Evolutionary conservation across 2,329 filamentous ascomycete species (phyloP), one percentile per base, ranked within the genome.

Genomic region (Cytospora piceae): DNA sequence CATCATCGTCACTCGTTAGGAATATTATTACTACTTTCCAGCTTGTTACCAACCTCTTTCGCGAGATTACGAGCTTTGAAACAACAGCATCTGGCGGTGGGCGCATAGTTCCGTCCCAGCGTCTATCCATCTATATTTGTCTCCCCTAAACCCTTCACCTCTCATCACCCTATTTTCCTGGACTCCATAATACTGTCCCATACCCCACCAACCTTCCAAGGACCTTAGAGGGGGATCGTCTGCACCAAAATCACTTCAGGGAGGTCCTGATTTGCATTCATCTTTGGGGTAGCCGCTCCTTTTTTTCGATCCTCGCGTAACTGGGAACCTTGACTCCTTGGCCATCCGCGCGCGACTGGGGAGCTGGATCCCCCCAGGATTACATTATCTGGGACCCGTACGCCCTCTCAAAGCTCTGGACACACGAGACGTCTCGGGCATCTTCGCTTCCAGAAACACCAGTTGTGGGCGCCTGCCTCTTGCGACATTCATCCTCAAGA

Each of bases 171-270:
- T 49, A 49, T 24, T 49, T 49, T 24, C 46, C 24, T 14, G 2
- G 46, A 49, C 46, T n/a, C 46, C 46, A 49, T 49, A 49, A 49
- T 24, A 49, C 46, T 14, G 24, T 24, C n/a, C n/a, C n/a, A 14
- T 11, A 12, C 46, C 46, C 46, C 46, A 24, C 46, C 46, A 14
- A 6, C 46, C n/a, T 22, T 49, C 9, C 46, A 49, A 49, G 46
- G 46, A 49, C 46, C n/a, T 49, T 49, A n/a, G 46, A 49, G 46
- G 46, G 46, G n/a, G 46, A 49, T 49, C 46, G 46, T 49, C 46
- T 49, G 46, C 11, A 49, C 8, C 42, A 49, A 49, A 49, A 49
- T 49, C 46, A 49, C 46, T n/a, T 22, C 11, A 49, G 46, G 22
- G n/a, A 49, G 22, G n/a, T 24, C n/a, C 11, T 49, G 46, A 49